Conservation (phyloP, 345 rosid species). For the Lenwebbia sp. region DNA sequence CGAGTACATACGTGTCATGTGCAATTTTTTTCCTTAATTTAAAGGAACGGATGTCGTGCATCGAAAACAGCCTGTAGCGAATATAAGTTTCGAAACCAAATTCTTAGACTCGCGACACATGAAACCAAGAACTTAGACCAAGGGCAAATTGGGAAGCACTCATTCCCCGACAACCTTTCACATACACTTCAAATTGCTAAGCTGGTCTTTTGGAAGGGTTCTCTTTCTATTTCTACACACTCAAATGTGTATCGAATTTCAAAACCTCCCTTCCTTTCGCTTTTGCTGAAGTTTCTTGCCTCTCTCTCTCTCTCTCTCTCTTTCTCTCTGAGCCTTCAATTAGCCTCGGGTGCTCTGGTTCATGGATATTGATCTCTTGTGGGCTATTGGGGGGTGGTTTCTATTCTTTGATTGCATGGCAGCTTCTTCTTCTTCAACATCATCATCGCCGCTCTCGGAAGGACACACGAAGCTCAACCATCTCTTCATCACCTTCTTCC, state of each 20-base stretch:
- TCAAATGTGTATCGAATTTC: slow-evolving; percentile 47
- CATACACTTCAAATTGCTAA: slow-evolving; percentile 18
- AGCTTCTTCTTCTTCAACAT: slow-evolving; percentile 24
- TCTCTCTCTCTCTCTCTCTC: background rate
- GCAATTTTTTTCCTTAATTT: background rate
- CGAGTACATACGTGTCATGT: background rate
- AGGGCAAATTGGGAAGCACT: slow-evolving; percentile 23
- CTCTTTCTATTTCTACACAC: slow-evolving; percentile 22
- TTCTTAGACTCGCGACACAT: background rate
- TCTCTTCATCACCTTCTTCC: slow-evolving; percentile 1
- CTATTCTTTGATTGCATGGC: slow-evolving; percentile 68
- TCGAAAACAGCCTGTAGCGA: background rate
- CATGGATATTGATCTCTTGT: slow-evolving; percentile 98
- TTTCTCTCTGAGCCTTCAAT: slow-evolving; percentile 3
- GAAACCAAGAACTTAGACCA: background rate
- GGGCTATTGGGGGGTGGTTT: slow-evolving; percentile 87
- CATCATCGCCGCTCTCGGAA: slow-evolving; percentile 8
- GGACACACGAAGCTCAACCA: slow-evolving; percentile 6
- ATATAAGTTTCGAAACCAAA: background rate
- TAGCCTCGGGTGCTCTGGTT: slow-evolving; percentile 53
- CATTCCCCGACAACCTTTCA: slow-evolving; percentile 10
- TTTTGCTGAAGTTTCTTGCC: slow-evolving; percentile 30
- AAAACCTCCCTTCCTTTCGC: slow-evolving; percentile 37
- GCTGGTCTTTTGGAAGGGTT: slow-evolving; percentile 7
- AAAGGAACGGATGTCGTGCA: background rate